Evolutionary conservation across 257 asterid genomes (phyloP).

Genomic region (Solanum pennellii): DNA sequence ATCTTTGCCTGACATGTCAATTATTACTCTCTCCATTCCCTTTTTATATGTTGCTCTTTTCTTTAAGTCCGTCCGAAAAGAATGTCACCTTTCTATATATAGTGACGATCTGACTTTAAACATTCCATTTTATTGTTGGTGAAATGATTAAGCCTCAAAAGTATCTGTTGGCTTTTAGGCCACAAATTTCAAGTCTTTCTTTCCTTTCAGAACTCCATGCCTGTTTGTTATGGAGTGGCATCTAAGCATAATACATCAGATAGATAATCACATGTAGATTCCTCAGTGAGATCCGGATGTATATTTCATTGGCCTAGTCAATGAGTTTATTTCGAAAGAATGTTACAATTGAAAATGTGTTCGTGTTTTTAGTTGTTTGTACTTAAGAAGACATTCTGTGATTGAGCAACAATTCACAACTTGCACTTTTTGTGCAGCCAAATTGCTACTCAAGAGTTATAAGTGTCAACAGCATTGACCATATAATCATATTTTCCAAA

Average conservation of each 20-base stretch:
- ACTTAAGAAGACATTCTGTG: neutral
- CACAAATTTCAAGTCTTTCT: neutral
- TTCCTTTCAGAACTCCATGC: neutral
- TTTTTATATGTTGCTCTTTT: neutral
- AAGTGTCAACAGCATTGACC: constrained; percentile 55
- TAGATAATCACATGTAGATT: neutral
- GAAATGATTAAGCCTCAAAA: neutral
- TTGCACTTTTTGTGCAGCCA: constrained; percentile 45
- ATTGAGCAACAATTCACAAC: neutral
- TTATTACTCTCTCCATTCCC: neutral
- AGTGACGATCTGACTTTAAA: neutral
- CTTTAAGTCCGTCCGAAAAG: neutral
- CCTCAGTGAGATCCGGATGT: neutral
- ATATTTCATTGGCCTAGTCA: neutral
- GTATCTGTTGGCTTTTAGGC: neutral
- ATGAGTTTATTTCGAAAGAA: neutral
- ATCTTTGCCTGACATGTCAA: neutral
- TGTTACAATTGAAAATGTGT: neutral
- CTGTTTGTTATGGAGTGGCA: neutral
- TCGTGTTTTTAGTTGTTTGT: neutral
- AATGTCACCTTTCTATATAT: neutral
- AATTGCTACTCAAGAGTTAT: constrained; percentile 91
- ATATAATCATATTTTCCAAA: constrained; percentile 90
- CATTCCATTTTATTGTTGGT: neutral
- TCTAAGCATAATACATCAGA: neutral